These are phyloP conservation scores for Erythrophleum ivorense DNA, from an alignment of 331 rosid species.

Conservation along the genomic window DNA sequence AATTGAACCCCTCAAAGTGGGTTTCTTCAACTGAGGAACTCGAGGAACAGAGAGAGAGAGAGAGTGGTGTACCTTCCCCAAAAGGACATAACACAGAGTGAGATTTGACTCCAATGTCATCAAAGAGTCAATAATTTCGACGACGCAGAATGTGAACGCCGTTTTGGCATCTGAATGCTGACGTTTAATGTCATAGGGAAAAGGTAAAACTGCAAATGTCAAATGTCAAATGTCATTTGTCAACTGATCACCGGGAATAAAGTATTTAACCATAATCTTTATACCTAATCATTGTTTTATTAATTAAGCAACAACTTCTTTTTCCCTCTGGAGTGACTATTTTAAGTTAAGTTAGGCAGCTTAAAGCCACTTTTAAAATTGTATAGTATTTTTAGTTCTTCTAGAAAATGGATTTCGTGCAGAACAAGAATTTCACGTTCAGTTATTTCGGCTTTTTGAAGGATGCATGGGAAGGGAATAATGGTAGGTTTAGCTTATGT, in stretches of 20 bases:
- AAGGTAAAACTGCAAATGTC: conserved; percentile 1
- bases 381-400: background rate
- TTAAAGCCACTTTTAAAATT: conserved; percentile 10
- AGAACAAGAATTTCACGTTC: conserved; percentile 30
- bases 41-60: conserved; percentile 22
- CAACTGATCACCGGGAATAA: conserved; percentile 52
- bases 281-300: conserved; percentile 46
- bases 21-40: conserved; percentile 32
- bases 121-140: conserved; percentile 44
- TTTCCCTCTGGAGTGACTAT: background rate
- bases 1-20: conserved; percentile 37
- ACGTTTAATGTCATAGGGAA: conserved; percentile 45
- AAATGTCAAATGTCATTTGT: conserved; percentile 51
- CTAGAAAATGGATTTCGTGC: conserved; percentile 35
- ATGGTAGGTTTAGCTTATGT: conserved; percentile 20
- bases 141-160: conserved; percentile 37
- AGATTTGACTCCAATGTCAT: conserved; percentile 32
- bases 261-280: conserved; percentile 19
- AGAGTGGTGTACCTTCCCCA: conserved; percentile 47
- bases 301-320: background rate
- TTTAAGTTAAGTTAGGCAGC: conserved; percentile 40
- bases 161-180: conserved; percentile 45
- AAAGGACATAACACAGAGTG: conserved; percentile 39
- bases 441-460: background rate
- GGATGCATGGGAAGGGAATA: background rate